Conservation (phyloP, 108 stramenopile genomes). For the Mayamaea pseudoterrestris region DNA sequence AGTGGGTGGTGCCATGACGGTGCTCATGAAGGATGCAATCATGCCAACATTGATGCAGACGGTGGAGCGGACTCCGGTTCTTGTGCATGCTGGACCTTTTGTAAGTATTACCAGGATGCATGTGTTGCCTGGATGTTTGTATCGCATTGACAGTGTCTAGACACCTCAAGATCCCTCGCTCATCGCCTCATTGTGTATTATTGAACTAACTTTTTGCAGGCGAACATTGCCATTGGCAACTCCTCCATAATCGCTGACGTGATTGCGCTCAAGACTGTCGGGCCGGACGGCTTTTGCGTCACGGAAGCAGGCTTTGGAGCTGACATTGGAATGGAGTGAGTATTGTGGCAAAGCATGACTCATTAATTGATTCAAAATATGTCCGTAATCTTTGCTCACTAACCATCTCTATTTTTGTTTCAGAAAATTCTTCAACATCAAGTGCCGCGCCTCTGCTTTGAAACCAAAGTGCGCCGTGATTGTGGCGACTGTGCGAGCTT, state of each 20-base stretch:
- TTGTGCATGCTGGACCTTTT: slow-evolving; percentile 98
- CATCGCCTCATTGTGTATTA: no score
- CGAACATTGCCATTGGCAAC: slow-evolving; percentile 95
- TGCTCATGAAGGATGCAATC: slow-evolving; percentile 94
- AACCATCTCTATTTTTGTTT: no score
- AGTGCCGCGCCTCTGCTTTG: slow-evolving; percentile 84
- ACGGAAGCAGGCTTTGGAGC: slow-evolving; percentile 97
- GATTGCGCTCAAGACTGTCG: slow-evolving; percentile 84
- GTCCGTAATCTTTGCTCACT: no score
- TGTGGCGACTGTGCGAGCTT: slow-evolving; percentile 96
- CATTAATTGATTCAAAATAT: no score
- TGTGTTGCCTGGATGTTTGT: no score
- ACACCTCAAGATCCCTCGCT: no score
- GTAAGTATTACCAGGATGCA: no score
- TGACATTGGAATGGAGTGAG: slow-evolving; percentile 15
- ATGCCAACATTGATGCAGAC: slow-evolving; percentile 98
- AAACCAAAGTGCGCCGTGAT: slow-evolving; percentile 92
- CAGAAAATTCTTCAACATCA: slow-evolving; percentile 99
- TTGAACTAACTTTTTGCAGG: no score
- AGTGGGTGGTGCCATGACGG: slow-evolving; percentile 90
- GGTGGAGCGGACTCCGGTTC: slow-evolving; percentile 90
- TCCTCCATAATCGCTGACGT: slow-evolving; percentile 93
- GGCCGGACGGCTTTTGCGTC: slow-evolving; percentile 88
- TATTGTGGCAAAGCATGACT: no score
- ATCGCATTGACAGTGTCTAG: no score